A percentile compares a stretch with the other conserved stretches of the same genome.
These are phyloP conservation scores for Aspergillus pseudoglaucus DNA, from an alignment of 2,329 filamentous ascomycete genomes.

Conservation along the genomic window DNA sequence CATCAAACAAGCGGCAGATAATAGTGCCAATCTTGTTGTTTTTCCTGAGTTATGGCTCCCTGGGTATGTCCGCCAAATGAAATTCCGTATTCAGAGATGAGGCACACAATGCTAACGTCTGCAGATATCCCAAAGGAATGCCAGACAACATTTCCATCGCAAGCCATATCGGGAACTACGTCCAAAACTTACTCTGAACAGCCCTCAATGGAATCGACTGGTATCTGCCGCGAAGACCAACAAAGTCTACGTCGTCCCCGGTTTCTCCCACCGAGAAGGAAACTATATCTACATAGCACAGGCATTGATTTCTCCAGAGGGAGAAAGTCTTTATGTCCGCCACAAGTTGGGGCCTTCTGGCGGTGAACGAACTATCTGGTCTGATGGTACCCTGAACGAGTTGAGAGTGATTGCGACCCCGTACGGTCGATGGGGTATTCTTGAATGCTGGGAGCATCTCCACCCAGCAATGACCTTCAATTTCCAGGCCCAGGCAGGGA, in stretches of 20 bases:
- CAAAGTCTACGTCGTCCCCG: constrained; percentile 1
- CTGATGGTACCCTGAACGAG: constrained; percentile 1
- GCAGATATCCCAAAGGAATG: neutral
- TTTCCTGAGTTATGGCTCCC: neutral
- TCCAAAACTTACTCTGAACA: neutral
- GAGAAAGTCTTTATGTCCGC: neutral
- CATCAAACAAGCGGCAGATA: neutral
- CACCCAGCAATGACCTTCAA: neutral
- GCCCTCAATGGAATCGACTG: neutral
- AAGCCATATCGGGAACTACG: neutral
- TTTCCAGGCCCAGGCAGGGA: neutral
- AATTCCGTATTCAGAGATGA: neutral
- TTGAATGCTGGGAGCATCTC: neutral
- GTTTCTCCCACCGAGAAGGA: constrained; percentile 1
- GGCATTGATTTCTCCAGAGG: constrained; percentile 1
- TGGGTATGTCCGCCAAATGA: neutral
- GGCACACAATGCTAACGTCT: neutral
- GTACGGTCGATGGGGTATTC: neutral
- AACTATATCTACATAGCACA: constrained; percentile 4
- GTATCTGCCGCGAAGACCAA: neutral
- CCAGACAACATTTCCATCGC: neutral
- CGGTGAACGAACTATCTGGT: constrained; percentile 1
- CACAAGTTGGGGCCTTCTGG: constrained; percentile 3
- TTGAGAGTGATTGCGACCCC: constrained; percentile 1
- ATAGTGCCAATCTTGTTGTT: neutral